Percentiles rank a stretch among this genome's conserved stretches.
Conservation (phyloP, 2,329 filamentous ascomycete genomes). For the Neophaeococcomyces mojaviensis region DNA sequence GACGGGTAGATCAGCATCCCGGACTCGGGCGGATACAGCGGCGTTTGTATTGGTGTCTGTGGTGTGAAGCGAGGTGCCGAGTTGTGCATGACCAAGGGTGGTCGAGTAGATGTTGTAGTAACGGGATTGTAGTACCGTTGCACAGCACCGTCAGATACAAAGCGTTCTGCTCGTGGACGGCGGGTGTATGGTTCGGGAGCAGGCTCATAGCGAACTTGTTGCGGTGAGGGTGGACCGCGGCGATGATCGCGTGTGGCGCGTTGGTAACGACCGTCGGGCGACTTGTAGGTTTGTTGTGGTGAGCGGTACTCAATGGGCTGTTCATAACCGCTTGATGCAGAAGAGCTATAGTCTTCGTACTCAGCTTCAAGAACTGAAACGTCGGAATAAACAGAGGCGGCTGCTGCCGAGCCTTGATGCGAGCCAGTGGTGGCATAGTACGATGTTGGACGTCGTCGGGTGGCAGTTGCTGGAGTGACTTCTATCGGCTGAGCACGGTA, state of each 20-base stretch:
- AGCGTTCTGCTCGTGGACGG: background rate
- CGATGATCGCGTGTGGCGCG: slow-evolving; percentile 4
- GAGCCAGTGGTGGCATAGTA: slow-evolving; percentile 5
- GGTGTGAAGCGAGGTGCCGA: slow-evolving; percentile 6
- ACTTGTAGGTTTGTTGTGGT: background rate
- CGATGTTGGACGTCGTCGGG: background rate
- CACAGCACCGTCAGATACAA: slow-evolving; percentile 2
- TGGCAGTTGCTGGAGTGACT: background rate
- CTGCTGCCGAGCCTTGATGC: slow-evolving; percentile 2
- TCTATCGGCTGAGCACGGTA: background rate
- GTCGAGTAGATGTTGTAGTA: background rate
- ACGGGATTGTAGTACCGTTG: background rate
- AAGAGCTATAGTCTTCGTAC: slow-evolving; percentile 8
- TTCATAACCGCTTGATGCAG: background rate
- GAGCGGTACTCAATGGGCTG: background rate
- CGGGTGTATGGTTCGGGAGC: background rate
- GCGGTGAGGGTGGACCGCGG: slow-evolving; percentile 2
- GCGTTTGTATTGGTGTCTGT: background rate
- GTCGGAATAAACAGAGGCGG: slow-evolving; percentile 3
- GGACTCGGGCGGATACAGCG: background rate
- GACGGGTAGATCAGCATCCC: background rate
- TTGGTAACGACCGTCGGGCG: slow-evolving; percentile 1
- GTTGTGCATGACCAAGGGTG: background rate
- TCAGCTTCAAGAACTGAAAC: slow-evolving; percentile 7
- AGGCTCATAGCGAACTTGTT: slow-evolving; percentile 2